A percentile compares a stretch with the other conserved stretches of the same genome.
phyloP scores from a whole-genome alignment of 768 basidiomycete species.

The Suillus brevipes region DNA sequence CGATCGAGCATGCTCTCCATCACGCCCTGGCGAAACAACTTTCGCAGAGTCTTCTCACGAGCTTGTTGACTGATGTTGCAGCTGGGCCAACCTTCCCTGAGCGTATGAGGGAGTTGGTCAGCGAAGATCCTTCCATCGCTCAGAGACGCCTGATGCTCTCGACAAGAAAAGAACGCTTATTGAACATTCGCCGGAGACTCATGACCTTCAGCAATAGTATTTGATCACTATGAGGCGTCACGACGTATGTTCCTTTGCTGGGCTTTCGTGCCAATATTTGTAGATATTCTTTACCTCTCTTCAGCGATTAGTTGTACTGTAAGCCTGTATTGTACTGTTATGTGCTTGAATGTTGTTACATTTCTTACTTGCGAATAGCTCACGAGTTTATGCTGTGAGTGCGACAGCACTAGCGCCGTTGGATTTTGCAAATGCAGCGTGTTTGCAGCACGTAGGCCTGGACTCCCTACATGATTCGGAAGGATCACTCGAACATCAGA shows the following conservation, averaged over 20 bases:
- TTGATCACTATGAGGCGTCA: neutral
- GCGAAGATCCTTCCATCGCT: slow-evolving; percentile 44
- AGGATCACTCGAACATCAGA: neutral
- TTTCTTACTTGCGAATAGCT: neutral
- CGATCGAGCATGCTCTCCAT: slow-evolving; percentile 48
- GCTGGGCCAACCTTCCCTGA: slow-evolving; percentile 20
- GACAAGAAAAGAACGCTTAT: slow-evolving; percentile 36
- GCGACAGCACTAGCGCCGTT: too few relatives aligned
- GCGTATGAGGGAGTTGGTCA: slow-evolving; percentile 42
- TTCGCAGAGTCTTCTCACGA: slow-evolving; percentile 36
- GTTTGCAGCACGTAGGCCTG: too few relatives aligned
- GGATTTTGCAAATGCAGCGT: too few relatives aligned
- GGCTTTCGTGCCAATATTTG: neutral
- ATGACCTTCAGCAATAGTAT: slow-evolving; percentile 21
- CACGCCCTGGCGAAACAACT: slow-evolving; percentile 38
- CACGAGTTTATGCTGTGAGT: too few relatives aligned
- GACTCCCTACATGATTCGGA: too few relatives aligned
- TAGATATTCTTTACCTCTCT: neutral
- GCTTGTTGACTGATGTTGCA: slow-evolving; percentile 26
- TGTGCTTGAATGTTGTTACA: neutral
- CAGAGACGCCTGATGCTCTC: slow-evolving; percentile 36
- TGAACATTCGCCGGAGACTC: slow-evolving; percentile 40
- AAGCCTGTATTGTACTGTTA: neutral
- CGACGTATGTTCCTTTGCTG: neutral
- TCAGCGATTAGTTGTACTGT: neutral